Evolutionary conservation across 2,329 filamentous ascomycete species (phyloP), one percentile per base, ranked within the genome.

Genomic region (Talaromyces sp.): DNA sequence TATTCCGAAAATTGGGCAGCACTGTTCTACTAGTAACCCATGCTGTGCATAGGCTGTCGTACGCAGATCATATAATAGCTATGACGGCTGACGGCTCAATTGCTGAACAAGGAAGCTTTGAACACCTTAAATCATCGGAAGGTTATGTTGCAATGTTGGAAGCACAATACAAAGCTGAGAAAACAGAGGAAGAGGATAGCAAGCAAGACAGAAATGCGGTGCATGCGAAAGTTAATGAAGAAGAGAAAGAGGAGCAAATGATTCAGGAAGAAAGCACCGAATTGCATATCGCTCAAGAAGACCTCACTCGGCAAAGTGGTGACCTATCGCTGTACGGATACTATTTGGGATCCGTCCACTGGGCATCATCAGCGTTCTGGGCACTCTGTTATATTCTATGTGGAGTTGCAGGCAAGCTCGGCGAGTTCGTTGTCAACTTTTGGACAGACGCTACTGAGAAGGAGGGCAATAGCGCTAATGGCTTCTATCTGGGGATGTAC

Each of bases 291-390:
- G 50, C 50, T 3, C 65, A 70, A 45, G 63, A 62, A 5, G 66
- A 66, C 56, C 64, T 64, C 15, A 69, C 64, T 19, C 64, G 68
- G 19, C 63, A 64, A 19, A 68, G 69, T 4, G 75, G 76, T n/a
- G 77, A 78, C 50, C 63, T 74, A 2, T 63, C 72, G 1, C 73
- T 78, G 52, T 79, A 78, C 57, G 61, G 66, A 7, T 74, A 75
- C 63, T 76, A 76, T 55, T 56, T 73, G 17, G 62, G 66, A 19
- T 69, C 73, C 5, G 71, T 76, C 15, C 73, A 74, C 7, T 72
- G 68, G 69, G 3, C 69, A 21, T 58, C 57, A 1, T 48, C 40
- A 10, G 50, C 35, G 31, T 13, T 54, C n/a, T 58, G 50, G 56
- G 50, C 41, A 5, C 7, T n/a, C 36, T 54, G 31, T 10, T 54